Conservation (phyloP, 1,284 basidiomycete species). For the Malassezia furfur region DNA sequence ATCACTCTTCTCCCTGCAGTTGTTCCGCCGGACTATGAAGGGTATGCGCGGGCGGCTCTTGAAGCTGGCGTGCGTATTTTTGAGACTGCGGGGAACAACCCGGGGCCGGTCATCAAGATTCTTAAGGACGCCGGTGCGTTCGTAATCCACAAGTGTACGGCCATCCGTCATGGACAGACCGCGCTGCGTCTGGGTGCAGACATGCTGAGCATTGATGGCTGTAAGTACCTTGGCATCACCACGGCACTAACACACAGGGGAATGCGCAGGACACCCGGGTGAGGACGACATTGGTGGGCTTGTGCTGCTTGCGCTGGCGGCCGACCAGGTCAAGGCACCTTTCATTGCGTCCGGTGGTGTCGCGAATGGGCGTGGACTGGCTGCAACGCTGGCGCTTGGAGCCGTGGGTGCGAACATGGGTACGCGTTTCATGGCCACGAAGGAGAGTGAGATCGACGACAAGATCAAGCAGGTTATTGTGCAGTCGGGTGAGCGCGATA, state of each 20-base stretch:
- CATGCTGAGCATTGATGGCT: conserved; percentile 53
- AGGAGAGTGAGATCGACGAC: conserved; percentile 68
- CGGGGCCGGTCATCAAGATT: conserved; percentile 67
- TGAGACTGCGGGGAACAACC: conserved; percentile 86
- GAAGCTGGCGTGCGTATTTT: conserved; percentile 81
- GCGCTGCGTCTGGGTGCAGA: conserved; percentile 72
- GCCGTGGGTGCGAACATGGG: conserved; percentile 76
- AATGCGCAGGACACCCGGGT: conserved; percentile 83
- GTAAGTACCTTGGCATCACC: not conserved
- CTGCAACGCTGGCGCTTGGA: conserved; percentile 70
- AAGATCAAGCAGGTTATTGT: conserved; percentile 86
- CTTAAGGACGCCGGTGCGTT: conserved; percentile 66
- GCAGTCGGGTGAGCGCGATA: conserved; percentile 66
- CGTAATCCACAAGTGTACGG: conserved; percentile 85
- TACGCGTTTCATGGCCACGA: conserved; percentile 71
- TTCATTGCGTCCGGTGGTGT: conserved; percentile 75
- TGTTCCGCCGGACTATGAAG: conserved; percentile 79
- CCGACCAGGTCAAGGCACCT: conserved; percentile 70
- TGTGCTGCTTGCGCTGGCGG: conserved; percentile 80
- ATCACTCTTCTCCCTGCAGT: conserved; percentile 81
- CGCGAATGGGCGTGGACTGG: conserved; percentile 60
- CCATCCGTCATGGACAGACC: conserved; percentile 55
- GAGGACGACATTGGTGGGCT: conserved; percentile 87
- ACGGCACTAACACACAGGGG: conserved; percentile 12
- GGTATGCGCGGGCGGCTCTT: conserved; percentile 68